These are phyloP conservation scores for Dothideomycetidae sp. DNA, from an alignment of 2,329 filamentous ascomycete species.

Conservation along the genomic window DNA sequence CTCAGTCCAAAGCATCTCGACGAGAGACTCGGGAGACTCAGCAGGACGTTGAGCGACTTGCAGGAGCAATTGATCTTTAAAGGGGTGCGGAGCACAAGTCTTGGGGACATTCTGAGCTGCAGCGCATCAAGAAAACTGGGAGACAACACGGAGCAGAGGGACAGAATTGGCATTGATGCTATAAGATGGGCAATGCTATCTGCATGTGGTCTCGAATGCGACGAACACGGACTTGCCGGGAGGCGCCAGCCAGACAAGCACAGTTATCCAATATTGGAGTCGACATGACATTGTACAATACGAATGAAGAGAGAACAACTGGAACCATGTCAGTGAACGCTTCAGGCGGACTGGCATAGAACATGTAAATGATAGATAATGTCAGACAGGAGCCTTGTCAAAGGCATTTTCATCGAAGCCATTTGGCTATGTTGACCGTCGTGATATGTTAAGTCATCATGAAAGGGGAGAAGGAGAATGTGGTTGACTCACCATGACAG, in stretches of 20 bases:
- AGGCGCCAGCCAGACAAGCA: not conserved
- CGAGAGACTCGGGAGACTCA: constrained; percentile 22
- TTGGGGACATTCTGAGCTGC: constrained; percentile 46
- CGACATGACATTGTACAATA: too few relatives aligned
- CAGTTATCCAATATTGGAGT: not conserved
- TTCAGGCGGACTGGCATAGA: too few relatives aligned
- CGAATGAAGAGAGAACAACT: too few relatives aligned
- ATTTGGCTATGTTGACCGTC: constrained; percentile 29
- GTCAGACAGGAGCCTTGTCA: constrained; percentile 20
- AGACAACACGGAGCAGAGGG: constrained; percentile 34
- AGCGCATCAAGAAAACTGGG: constrained; percentile 37
- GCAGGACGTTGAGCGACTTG: constrained; percentile 26
- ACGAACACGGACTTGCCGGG: constrained; percentile 14
- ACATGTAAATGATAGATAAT: constrained; percentile 4
- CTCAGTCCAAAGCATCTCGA: constrained; percentile 16
- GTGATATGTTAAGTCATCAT: constrained; percentile 27
- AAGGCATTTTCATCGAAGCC: constrained; percentile 27
- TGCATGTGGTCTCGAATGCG: constrained; percentile 42
- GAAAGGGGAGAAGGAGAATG: constrained; percentile 7
- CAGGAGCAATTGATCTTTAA: constrained; percentile 30
- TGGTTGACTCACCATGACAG: not conserved
- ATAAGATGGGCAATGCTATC: constrained; percentile 50
- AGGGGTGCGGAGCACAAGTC: constrained; percentile 9
- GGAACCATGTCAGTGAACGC: too few relatives aligned
- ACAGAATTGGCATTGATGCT: constrained; percentile 46